Base-by-base conservation (phyloP, 1,139 yeast genomes). In the Keqinozyma sinolaborantium region DNA sequence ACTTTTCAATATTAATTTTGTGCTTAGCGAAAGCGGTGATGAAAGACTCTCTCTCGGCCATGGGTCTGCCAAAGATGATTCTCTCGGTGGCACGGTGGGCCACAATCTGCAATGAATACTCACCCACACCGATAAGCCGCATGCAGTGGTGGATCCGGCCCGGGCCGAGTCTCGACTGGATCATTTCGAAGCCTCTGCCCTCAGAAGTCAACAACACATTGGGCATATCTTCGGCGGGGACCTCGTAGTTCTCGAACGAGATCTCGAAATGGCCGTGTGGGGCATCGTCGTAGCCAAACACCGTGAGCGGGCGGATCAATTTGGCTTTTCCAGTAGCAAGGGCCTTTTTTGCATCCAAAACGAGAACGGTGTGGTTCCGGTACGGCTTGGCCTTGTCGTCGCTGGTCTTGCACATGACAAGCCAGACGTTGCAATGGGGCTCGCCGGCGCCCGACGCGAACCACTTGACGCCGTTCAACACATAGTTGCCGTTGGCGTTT, bases 361-460 rank as follows among this genome's bases (percentile, higher is more conserved):
- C 68, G 31, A 81, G 53, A 13, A 81, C 79, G 3, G 83, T 66
- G 50, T 81, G 87, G 53, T 79, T 81, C 30, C 51, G 52, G 51
- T 79, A 77, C 2, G 50, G 49, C 10, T 45, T 45, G 11, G 64
- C 43, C 12, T 52, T 45, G 28, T 58, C 47, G 36, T 69, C 64
- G 29, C 52, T 53, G 4, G 84, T 79, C 51, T 77, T 69, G 41
- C 83, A 81, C 83, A 81, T 78, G n/a, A 77, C 73, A 32, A 81
- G 61, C 81, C 84, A 76, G 30, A 72, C 75, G 21, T 63, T 47
- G 51, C 79, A 71, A 35, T 83, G 65, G 15, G 85, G 85, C 51
- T 81, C 86, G 14, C 84, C 86, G 23, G 85, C 86, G 18, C 86
- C 86, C 0, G 84, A 76, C 2, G 84, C 82, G 70, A 81, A 80